Evolutionary conservation across 2,329 filamentous ascomycete species (phyloP).

Genomic region (Boeremia exigua): DNA sequence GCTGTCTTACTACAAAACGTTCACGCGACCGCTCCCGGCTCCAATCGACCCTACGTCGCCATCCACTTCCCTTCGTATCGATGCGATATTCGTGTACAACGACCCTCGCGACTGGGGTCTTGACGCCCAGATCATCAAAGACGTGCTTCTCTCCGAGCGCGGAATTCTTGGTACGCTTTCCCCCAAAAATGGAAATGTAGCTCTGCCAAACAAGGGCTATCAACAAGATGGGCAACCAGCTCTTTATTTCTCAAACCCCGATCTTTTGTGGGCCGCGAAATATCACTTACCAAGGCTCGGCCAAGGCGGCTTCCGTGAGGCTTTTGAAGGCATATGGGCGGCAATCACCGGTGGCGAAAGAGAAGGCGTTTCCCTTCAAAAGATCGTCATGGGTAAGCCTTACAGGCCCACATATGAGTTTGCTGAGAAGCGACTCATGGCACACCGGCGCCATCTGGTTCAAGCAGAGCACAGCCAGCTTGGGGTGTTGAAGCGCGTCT

Average conservation of each 20-base stretch:
- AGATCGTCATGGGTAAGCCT: constrained; percentile 83
- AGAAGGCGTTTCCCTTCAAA: constrained; percentile 63
- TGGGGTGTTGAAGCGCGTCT: constrained; percentile 72
- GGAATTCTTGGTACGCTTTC: constrained; percentile 85
- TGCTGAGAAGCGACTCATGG: constrained; percentile 75
- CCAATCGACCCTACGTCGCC: constrained; percentile 56
- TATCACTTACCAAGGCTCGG: constrained; percentile 87
- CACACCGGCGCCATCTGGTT: constrained; percentile 62
- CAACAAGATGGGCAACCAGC: constrained; percentile 80
- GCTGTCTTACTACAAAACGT: constrained; percentile 64
- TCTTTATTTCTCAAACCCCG: constrained; percentile 88
- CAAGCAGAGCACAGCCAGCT: constrained; percentile 31
- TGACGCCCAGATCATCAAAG: constrained; percentile 82
- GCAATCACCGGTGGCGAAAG: constrained; percentile 67
- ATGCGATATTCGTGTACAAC: constrained; percentile 92
- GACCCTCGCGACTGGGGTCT: constrained; percentile 96
- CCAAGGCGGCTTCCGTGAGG: constrained; percentile 87
- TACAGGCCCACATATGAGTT: constrained; percentile 78
- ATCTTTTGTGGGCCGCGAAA: constrained; percentile 85
- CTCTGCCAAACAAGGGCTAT: constrained; percentile 76
- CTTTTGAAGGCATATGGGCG: constrained; percentile 79
- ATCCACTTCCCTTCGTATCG: constrained; percentile 71
- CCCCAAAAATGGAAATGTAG: constrained; percentile 68
- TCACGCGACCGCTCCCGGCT: constrained; percentile 63
- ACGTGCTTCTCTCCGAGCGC: constrained; percentile 78